Evolutionary conservation across 768 basidiomycete species (phyloP).

Genomic region (Tephrocybe sp.): DNA sequence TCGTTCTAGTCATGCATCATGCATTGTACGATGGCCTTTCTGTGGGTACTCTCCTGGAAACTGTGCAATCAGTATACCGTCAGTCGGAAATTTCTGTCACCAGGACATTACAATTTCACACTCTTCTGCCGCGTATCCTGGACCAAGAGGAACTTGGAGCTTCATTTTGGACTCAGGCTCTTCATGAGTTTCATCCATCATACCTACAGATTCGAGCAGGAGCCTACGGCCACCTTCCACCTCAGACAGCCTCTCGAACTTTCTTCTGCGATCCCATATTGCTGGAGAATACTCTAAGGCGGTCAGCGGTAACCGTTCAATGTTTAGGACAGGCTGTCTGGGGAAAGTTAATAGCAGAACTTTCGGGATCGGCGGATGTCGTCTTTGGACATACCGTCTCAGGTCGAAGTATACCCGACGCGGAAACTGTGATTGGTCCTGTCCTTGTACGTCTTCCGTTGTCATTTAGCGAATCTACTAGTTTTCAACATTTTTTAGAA

Average conservation of each 20-base stretch:
- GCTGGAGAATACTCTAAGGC: conserved; percentile 19
- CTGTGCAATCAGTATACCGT: conserved; percentile 31
- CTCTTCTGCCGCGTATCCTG: conserved; percentile 35
- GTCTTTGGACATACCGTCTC: conserved; percentile 49
- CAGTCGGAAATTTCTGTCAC: conserved; percentile 10
- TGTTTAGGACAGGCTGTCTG: conserved; percentile 33
- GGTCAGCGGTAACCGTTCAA: conserved; percentile 31
- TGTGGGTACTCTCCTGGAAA: conserved; percentile 32
- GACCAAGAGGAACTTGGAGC: conserved; percentile 37
- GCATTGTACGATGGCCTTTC: conserved; percentile 49
- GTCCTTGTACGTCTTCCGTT: conserved; percentile 36
- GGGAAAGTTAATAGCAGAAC: conserved; percentile 24
- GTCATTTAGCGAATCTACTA: neutral
- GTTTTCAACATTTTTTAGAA: conserved; percentile 29
- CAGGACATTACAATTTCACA: conserved; percentile 35
- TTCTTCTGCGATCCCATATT: conserved; percentile 12
- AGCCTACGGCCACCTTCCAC: neutral
- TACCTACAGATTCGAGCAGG: conserved; percentile 14
- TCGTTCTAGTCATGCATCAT: conserved; percentile 47
- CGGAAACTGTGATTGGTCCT: conserved; percentile 46
- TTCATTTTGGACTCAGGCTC: conserved; percentile 34
- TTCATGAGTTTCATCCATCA: conserved; percentile 23
- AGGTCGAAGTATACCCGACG: conserved; percentile 38
- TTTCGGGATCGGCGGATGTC: conserved; percentile 36
- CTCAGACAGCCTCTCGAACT: conserved; percentile 13